Conservation (phyloP, 495 filamentous ascomycete species). For the Trichoderma reesei region DNA sequence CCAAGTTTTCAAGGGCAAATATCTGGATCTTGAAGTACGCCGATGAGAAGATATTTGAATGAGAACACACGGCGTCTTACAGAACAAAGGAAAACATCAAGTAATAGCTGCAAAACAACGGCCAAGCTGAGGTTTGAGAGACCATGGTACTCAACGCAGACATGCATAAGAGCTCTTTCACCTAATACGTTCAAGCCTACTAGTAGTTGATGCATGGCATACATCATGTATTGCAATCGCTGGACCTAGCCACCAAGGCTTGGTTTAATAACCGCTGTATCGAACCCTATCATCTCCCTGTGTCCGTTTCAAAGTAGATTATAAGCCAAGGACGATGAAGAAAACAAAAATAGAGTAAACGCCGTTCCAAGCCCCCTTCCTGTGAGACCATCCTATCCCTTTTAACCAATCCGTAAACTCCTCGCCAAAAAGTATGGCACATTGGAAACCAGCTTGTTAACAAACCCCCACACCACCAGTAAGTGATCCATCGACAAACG, state of each 20-base stretch:
- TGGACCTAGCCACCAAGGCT: background rate
- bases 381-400: background rate
- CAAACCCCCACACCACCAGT: background rate
- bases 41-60: no score
- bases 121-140: no score
- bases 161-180: background rate
- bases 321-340: background rate
- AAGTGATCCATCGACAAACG: background rate
- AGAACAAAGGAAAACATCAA: no score
- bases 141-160: background rate
- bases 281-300: background rate
- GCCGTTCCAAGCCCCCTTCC: background rate
- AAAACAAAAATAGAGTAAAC: background rate
- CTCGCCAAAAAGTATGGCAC: background rate
- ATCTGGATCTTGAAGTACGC: no score
- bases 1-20: background rate
- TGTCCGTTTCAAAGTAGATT: background rate
- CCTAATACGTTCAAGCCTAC: background rate
- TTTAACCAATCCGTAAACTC: background rate
- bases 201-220: background rate
- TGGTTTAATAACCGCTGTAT: background rate
- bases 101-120: no score
- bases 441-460: background rate
- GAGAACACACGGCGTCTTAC: no score
- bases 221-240: background rate